Percentiles rank a stretch among this genome's conserved stretches.
Conservation (phyloP, 2,329 filamentous ascomycete genomes). For the Penicillium oxalicum region DNA sequence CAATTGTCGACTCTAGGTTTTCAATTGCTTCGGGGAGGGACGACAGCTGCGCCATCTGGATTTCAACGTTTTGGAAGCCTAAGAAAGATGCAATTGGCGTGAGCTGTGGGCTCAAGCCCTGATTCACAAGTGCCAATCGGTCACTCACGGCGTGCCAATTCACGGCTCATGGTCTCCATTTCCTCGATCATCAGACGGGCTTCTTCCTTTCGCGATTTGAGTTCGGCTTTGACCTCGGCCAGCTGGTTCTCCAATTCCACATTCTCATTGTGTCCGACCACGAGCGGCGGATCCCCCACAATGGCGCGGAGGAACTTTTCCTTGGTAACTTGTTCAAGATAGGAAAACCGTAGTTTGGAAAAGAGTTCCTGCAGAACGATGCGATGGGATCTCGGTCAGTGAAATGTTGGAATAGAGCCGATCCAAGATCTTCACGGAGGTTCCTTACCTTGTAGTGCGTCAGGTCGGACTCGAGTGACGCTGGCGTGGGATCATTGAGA, state of each 20-base stretch:
- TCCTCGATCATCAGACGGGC: conserved; percentile 67
- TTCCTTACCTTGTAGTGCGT: conserved; percentile 67
- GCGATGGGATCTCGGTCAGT: neutral
- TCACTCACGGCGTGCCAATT: conserved; percentile 53
- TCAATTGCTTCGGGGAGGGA: conserved; percentile 49
- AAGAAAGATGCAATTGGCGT: conserved; percentile 4
- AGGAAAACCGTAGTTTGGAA: conserved; percentile 91
- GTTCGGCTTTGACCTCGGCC: conserved; percentile 62
- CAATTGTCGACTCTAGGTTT: conserved; percentile 47
- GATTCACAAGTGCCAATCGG: neutral
- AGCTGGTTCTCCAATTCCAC: conserved; percentile 67
- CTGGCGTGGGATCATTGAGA: conserved; percentile 63
- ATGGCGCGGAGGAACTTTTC: conserved; percentile 95
- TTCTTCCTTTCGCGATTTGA: conserved; percentile 75
- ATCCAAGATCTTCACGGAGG: neutral
- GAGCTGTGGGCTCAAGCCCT: neutral
- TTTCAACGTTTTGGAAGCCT: conserved; percentile 51
- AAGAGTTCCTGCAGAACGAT: conserved; percentile 63
- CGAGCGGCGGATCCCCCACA: conserved; percentile 79
- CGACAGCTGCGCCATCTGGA: conserved; percentile 48
- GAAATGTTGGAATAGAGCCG: neutral
- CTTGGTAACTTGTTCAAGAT: conserved; percentile 97
- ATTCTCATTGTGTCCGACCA: conserved; percentile 79
- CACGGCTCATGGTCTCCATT: conserved; percentile 63
- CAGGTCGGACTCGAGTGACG: conserved; percentile 75